A percentile compares a stretch with the other conserved stretches of the same genome.
phyloP scores from a whole-genome alignment of 2,329 filamentous ascomycete genomes.

The Cladosporium sp. region DNA sequence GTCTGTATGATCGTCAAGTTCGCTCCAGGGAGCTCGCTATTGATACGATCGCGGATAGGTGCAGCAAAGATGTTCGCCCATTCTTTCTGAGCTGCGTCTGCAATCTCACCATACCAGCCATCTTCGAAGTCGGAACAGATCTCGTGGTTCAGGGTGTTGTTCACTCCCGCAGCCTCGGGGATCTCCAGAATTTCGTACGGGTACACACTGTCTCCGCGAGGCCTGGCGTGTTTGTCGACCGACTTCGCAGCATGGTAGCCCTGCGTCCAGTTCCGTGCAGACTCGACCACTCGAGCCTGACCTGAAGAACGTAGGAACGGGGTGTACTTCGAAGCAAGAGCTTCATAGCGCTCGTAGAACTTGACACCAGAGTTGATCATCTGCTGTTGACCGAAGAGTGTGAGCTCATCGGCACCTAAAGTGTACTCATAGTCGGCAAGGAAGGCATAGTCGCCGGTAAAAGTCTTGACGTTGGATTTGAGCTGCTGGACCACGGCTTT shows the following conservation, averaged over 20 bases:
- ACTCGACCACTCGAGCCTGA: conserved; percentile 70
- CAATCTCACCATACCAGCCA: conserved; percentile 52
- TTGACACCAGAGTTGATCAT: conserved; percentile 73
- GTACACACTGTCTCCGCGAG: conserved; percentile 44
- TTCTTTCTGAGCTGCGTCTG: conserved; percentile 51
- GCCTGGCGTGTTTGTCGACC: conserved; percentile 40
- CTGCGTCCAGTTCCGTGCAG: conserved; percentile 71
- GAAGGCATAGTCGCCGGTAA: conserved; percentile 66
- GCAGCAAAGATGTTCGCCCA: conserved; percentile 68
- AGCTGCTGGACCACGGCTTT: conserved; percentile 64
- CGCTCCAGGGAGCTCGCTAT: conserved; percentile 65
- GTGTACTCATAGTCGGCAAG: conserved; percentile 69
- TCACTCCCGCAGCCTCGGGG: conserved; percentile 64
- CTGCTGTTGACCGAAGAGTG: conserved; percentile 65
- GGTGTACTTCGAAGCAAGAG: conserved; percentile 56
- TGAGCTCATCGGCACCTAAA: conserved; percentile 69
- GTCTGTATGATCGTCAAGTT: conserved; percentile 64
- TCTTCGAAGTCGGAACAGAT: conserved; percentile 70
- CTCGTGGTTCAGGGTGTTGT: conserved; percentile 80
- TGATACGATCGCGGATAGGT: conserved; percentile 68
- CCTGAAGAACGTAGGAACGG: conserved; percentile 74
- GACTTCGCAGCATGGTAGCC: conserved; percentile 66
- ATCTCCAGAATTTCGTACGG: conserved; percentile 64
- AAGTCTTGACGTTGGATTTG: conserved; percentile 56
- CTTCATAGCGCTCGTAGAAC: conserved; percentile 72